phyloP scores from a whole-genome alignment of 257 asterid genomes.

The Ilex asprella region DNA sequence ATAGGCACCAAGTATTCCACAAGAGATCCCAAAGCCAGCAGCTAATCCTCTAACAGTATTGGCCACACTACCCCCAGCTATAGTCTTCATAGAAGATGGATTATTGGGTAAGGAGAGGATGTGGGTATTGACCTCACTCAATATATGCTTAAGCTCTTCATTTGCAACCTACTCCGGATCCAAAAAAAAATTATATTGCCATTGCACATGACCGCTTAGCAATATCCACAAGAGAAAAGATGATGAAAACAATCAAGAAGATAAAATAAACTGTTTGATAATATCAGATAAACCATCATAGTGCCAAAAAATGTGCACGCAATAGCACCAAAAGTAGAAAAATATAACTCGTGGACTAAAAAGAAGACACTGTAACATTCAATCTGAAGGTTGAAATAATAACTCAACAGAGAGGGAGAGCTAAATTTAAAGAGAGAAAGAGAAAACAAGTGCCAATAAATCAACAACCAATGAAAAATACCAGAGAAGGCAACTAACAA shows the following conservation, averaged over 20 bases:
- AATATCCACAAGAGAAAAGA: background rate
- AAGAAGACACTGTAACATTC: background rate
- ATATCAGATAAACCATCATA: background rate
- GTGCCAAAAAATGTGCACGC: background rate
- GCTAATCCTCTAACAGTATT: slow-evolving; percentile 91
- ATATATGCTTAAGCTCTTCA: slow-evolving; percentile 65
- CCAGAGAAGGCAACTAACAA: no score
- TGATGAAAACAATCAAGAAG: background rate
- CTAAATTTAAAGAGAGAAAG: background rate
- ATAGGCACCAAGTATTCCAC: slow-evolving; percentile 94
- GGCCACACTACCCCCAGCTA: slow-evolving; percentile 98
- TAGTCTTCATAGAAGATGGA: slow-evolving; percentile 53
- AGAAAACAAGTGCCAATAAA: background rate
- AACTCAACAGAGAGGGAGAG: background rate
- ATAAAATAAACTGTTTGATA: background rate
- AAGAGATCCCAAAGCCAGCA: slow-evolving; percentile 74
- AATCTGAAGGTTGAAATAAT: background rate
- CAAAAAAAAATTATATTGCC: background rate
- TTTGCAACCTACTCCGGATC: slow-evolving; percentile 52
- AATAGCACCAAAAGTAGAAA: background rate
- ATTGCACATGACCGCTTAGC: background rate
- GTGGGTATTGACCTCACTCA: slow-evolving; percentile 54
- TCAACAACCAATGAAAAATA: background rate
- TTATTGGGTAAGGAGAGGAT: slow-evolving; percentile 35
- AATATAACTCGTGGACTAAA: background rate